Percentiles rank a stretch among this genome's conserved stretches.
Evolutionary conservation across 345 rosid genomes (phyloP).

Genomic region (Aquilaria sinensis): DNA sequence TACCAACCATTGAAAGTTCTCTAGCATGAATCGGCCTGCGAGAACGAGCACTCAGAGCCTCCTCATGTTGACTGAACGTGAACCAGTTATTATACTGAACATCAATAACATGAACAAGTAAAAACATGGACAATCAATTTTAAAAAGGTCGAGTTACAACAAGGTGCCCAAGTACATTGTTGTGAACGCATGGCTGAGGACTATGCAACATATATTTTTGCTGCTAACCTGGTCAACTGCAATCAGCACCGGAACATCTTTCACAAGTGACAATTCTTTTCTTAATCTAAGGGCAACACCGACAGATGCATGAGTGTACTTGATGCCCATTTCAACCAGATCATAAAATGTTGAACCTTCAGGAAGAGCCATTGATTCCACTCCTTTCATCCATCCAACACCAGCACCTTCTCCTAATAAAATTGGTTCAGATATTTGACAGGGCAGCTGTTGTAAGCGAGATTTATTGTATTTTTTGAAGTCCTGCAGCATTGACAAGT

Average conservation of each 20-base stretch:
- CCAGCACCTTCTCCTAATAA: slow-evolving; percentile 93
- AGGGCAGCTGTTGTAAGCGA: slow-evolving; percentile 49
- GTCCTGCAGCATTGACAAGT: slow-evolving; percentile 34
- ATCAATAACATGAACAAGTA: slow-evolving; percentile 18
- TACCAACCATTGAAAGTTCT: slow-evolving; percentile 81
- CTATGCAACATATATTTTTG: neutral
- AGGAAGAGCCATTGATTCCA: slow-evolving; percentile 50
- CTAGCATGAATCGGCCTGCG: slow-evolving; percentile 73
- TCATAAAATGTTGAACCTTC: slow-evolving; percentile 72
- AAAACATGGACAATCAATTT: slow-evolving; percentile 1
- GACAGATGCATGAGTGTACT: slow-evolving; percentile 82
- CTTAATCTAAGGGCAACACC: slow-evolving; percentile 75
- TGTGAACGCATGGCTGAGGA: no score
- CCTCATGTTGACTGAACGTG: slow-evolving; percentile 91
- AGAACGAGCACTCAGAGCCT: slow-evolving; percentile 70
- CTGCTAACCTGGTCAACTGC: slow-evolving; percentile 91
- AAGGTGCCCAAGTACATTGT: no score
- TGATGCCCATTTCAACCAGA: slow-evolving; percentile 69
- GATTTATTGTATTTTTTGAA: slow-evolving; percentile 64
- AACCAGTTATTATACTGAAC: slow-evolving; percentile 93
- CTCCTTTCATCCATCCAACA: slow-evolving; percentile 82
- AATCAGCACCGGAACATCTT: slow-evolving; percentile 82
- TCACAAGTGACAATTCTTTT: slow-evolving; percentile 81
- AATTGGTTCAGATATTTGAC: slow-evolving; percentile 72
- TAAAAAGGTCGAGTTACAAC: neutral